phyloP scores from a whole-genome alignment of 148 eudicot species.

The Rhododendron ovatum region DNA sequence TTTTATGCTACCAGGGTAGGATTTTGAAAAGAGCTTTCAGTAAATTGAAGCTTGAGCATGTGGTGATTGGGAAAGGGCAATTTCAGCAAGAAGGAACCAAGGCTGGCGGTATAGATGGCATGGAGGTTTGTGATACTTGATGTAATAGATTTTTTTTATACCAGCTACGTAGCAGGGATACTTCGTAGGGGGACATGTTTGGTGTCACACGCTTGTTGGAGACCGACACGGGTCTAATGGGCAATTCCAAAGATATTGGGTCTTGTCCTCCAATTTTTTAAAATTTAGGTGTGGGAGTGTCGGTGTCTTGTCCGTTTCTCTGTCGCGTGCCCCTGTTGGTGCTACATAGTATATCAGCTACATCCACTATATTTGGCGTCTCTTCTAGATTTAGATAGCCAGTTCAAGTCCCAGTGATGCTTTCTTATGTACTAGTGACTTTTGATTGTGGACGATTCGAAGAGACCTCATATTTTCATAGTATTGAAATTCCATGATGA shows the following conservation, averaged over 20 bases:
- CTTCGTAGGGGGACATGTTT: not conserved
- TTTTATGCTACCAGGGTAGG: conserved; percentile 53
- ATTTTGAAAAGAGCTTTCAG: conserved; percentile 94
- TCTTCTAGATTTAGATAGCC: not conserved
- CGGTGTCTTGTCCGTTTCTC: not conserved
- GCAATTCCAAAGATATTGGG: not conserved
- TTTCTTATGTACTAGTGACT: not conserved
- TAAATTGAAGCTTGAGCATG: conserved; percentile 95
- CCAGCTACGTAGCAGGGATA: not conserved
- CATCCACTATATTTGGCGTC: not conserved
- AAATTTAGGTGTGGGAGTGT: not conserved
- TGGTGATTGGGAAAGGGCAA: conserved; percentile 93
- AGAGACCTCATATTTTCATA: not conserved
- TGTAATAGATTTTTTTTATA: not conserved
- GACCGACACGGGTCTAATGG: not conserved
- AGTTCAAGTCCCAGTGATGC: not conserved
- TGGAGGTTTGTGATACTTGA: conserved; percentile 44
- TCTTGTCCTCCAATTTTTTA: not conserved
- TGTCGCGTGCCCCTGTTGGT: not conserved
- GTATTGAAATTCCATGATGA: not conserved
- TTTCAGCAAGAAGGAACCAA: conserved; percentile 74
- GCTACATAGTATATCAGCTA: not conserved
- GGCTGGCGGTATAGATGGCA: conserved; percentile 31
- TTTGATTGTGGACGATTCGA: not conserved
- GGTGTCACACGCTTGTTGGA: not conserved